Evolutionary conservation across 1,139 yeast species (phyloP).

Genomic region (Sugiyamaella pinicola): DNA sequence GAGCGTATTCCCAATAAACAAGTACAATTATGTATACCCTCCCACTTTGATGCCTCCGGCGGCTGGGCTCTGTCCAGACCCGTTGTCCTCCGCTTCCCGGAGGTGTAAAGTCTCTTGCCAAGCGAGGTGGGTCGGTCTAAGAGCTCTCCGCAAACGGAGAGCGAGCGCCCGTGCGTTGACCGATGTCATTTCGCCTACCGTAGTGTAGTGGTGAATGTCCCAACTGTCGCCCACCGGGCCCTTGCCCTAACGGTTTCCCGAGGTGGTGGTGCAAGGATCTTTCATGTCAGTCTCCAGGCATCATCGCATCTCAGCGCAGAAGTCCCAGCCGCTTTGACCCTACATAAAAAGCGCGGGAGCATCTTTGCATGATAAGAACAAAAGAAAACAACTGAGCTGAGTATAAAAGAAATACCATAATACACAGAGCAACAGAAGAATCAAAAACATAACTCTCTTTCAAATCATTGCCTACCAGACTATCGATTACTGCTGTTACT

Average conservation of each 20-base stretch:
- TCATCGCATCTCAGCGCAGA: too few relatives aligned
- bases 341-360: neutral
- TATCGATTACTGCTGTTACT: neutral
- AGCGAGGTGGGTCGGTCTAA: too few relatives aligned
- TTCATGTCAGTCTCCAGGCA: neutral
- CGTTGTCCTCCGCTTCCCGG: too few relatives aligned
- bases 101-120: too few relatives aligned
- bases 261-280: neutral
- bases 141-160: too few relatives aligned
- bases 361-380: slow-evolving; percentile 2
- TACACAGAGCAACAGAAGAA: neutral
- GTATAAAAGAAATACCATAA: neutral
- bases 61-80: too few relatives aligned
- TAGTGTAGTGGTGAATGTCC: too few relatives aligned
- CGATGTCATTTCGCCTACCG: neutral
- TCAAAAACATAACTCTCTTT: neutral
- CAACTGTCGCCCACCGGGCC: neutral
- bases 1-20: too few relatives aligned
- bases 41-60: too few relatives aligned
- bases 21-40: too few relatives aligned
- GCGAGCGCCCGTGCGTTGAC: too few relatives aligned
- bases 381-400: neutral
- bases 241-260: neutral
- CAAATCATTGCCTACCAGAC: neutral
- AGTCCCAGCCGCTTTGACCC: neutral